A percentile compares a stretch with the other conserved stretches of the same genome.
Conservation (phyloP, 164 flowering plant genomes). For the Taxillus chinensis region DNA sequence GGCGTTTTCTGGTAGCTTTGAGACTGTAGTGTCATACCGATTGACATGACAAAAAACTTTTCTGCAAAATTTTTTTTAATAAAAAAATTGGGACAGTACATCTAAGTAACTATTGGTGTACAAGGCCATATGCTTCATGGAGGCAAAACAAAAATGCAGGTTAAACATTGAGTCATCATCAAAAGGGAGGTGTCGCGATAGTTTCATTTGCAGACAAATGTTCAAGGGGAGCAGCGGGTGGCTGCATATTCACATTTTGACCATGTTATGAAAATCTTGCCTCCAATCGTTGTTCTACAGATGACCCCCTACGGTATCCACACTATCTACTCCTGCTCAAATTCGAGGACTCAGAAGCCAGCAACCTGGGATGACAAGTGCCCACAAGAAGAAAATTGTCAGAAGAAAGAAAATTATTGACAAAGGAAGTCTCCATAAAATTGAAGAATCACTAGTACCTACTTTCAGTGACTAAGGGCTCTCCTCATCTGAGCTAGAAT, state of each 20-base stretch:
- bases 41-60: too few relatives aligned
- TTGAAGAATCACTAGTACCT: constrained; percentile 7
- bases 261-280: neutral
- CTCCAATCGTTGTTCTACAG: too few relatives aligned
- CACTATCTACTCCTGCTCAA: neutral
- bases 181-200: too few relatives aligned
- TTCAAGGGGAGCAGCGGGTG: too few relatives aligned
- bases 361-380: too few relatives aligned
- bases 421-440: neutral
- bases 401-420: neutral
- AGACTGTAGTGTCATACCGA: too few relatives aligned
- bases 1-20: too few relatives aligned
- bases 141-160: neutral
- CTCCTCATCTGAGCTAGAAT: constrained; percentile 48
- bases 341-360: too few relatives aligned
- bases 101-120: neutral
- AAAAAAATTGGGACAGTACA: too few relatives aligned
- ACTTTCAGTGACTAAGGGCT: constrained; percentile 3
- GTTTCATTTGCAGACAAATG: too few relatives aligned
- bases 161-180: too few relatives aligned
- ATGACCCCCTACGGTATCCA: neutral
- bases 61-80: too few relatives aligned
- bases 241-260: neutral
- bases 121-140: neutral
- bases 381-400: neutral